These are phyloP conservation scores for Collariella sp. DNA, from an alignment of 495 filamentous ascomycete species.

Conservation along the genomic window DNA sequence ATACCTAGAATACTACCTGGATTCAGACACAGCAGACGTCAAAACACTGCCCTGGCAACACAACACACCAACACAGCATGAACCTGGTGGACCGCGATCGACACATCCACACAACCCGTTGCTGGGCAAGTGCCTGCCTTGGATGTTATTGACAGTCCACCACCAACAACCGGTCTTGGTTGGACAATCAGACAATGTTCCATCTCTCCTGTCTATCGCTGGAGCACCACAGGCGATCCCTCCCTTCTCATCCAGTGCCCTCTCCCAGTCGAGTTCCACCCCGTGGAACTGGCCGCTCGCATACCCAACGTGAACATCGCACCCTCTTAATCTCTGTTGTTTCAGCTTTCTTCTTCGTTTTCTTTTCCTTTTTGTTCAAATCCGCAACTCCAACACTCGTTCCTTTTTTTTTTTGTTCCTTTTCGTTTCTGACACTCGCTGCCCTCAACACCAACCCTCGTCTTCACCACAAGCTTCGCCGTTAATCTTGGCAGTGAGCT, in stretches of 20 bases:
- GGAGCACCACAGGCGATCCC: not conserved
- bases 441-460: not conserved
- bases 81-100: not conserved
- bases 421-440: not conserved
- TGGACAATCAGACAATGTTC: too few relatives aligned
- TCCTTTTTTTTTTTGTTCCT: not conserved
- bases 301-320: not conserved
- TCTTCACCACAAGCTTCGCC: not conserved
- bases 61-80: not conserved
- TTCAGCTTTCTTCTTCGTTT: not conserved
- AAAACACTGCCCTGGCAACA: not conserved
- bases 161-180: not conserved
- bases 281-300: not conserved
- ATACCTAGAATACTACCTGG: too few relatives aligned
- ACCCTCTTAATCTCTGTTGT: slow-evolving; percentile 1
- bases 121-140: not conserved
- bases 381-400: not conserved
- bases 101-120: not conserved
- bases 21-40: too few relatives aligned
- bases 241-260: not conserved
- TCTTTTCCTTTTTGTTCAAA: not conserved
- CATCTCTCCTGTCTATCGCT: not conserved
- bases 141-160: not conserved
- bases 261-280: not conserved
- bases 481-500: not conserved